A percentile compares a stretch with the other conserved stretches of the same genome.
Conservation (phyloP, 768 basidiomycete species). For the Russula sp. region DNA sequence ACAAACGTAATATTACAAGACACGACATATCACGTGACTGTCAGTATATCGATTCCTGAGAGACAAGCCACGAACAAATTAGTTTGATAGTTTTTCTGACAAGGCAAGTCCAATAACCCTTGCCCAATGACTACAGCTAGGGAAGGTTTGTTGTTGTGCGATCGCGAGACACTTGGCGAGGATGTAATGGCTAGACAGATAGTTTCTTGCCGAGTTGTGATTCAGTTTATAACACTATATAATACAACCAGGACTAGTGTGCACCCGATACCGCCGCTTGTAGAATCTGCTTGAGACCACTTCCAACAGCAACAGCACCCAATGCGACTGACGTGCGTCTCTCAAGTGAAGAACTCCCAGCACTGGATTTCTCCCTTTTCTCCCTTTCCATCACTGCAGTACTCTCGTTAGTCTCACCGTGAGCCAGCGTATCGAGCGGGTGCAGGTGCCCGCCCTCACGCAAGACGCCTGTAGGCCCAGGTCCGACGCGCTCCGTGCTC, state of each 20-base stretch:
- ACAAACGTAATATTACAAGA: conserved; percentile 2
- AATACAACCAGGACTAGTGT: background rate
- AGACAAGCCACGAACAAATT: background rate
- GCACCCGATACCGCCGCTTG: conserved; percentile 14
- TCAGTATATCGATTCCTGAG: too few species aligned
- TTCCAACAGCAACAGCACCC: conserved; percentile 13
- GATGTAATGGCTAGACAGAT: too few species aligned
- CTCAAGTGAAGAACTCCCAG: background rate
- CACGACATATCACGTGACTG: too few species aligned
- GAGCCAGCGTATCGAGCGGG: background rate
- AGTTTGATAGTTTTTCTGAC: background rate
- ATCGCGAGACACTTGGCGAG: background rate
- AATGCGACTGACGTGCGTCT: background rate
- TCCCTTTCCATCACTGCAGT: background rate
- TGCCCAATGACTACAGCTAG: too few species aligned
- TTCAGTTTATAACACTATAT: background rate
- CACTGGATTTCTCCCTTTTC: background rate
- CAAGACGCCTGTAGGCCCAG: conserved; percentile 27
- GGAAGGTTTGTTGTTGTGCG: background rate
- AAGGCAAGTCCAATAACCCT: too few species aligned
- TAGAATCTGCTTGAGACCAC: conserved; percentile 13
- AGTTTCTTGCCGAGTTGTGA: background rate
- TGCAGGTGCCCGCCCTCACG: conserved; percentile 18
- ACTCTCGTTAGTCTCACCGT: background rate
- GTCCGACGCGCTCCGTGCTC: conserved; percentile 48